Percentiles rank a stretch among this genome's conserved stretches.
Evolutionary conservation across 2,329 filamentous ascomycete genomes (phyloP).

Genomic region (Pseudogymnoascus pannorum): DNA sequence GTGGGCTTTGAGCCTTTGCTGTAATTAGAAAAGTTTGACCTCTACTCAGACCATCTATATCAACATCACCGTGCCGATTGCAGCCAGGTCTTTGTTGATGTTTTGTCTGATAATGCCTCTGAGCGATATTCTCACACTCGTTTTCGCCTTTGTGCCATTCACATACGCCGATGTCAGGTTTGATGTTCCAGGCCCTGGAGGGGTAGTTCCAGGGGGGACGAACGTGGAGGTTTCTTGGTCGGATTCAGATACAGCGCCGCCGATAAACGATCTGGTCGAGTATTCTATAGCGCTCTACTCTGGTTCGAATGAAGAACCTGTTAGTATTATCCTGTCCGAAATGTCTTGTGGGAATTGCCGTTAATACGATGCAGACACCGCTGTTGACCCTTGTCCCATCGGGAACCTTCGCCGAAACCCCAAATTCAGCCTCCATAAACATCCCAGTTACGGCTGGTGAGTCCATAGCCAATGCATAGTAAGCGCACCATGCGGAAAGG

Average conservation of each 20-base stretch:
- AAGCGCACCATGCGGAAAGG: conserved; percentile 9
- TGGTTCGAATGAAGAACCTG: conserved; percentile 48
- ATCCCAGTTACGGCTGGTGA: conserved; percentile 24
- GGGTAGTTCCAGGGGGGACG: conserved; percentile 40
- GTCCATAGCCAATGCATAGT: conserved; percentile 28
- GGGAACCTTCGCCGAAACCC: conserved; percentile 18
- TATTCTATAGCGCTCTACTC: conserved; percentile 55
- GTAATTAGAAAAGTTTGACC: conserved; percentile 6
- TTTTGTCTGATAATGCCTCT: background rate
- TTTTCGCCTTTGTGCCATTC: conserved; percentile 17
- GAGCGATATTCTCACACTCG: background rate
- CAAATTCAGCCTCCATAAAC: conserved; percentile 21
- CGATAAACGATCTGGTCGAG: conserved; percentile 40
- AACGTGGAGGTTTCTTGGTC: conserved; percentile 49
- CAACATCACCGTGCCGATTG: background rate
- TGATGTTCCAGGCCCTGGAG: conserved; percentile 44
- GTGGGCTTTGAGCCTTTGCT: background rate
- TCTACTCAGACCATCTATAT: background rate
- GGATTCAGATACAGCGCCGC: conserved; percentile 44
- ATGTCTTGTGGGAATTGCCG: conserved; percentile 8
- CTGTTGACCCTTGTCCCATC: conserved; percentile 30
- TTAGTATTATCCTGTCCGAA: conserved; percentile 24
- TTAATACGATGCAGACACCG: conserved; percentile 12
- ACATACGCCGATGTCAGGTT: conserved; percentile 36
- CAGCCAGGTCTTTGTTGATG: background rate